A percentile compares a stretch with the other conserved stretches of the same genome.
These are phyloP conservation scores for Hypoxylon fragiforme DNA, from an alignment of 495 filamentous ascomycete genomes.

Conservation along the genomic window DNA sequence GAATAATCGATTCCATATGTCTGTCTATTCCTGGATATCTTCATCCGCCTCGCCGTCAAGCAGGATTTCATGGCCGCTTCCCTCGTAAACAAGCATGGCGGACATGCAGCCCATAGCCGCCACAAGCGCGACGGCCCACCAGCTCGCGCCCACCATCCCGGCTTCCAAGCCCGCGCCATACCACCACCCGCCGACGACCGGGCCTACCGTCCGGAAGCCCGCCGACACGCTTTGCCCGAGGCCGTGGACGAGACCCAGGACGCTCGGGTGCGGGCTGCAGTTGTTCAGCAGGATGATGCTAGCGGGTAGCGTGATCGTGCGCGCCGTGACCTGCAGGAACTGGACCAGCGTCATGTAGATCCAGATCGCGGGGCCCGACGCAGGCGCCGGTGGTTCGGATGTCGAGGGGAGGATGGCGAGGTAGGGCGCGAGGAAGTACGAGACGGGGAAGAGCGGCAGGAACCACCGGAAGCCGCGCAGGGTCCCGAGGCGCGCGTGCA, in stretches of 20 bases:
- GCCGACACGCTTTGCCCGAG: conserved; percentile 75
- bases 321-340: conserved; percentile 71
- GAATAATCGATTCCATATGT: too few relatives aligned
- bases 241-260: conserved; percentile 81
- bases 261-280: conserved; percentile 76
- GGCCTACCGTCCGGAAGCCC: conserved; percentile 74
- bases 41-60: conserved; percentile 67
- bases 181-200: conserved; percentile 69
- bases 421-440: conserved; percentile 73
- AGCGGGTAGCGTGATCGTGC: conserved; percentile 78
- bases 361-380: conserved; percentile 71
- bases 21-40: too few relatives aligned
- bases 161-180: conserved; percentile 71
- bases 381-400: conserved; percentile 60
- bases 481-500: conserved; percentile 69
- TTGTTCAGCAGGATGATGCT: conserved; percentile 83
- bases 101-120: conserved; percentile 63
- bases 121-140: conserved; percentile 70
- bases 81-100: conserved; percentile 70
- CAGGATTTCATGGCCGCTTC: conserved; percentile 70
- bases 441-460: conserved; percentile 71
- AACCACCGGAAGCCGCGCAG: conserved; percentile 69
- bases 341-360: conserved; percentile 67
- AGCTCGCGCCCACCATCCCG: conserved; percentile 75
- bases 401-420: conserved; percentile 69